Evolutionary conservation across 2,329 filamentous ascomycete species (phyloP).

Genomic region (Colletotrichum sp.): DNA sequence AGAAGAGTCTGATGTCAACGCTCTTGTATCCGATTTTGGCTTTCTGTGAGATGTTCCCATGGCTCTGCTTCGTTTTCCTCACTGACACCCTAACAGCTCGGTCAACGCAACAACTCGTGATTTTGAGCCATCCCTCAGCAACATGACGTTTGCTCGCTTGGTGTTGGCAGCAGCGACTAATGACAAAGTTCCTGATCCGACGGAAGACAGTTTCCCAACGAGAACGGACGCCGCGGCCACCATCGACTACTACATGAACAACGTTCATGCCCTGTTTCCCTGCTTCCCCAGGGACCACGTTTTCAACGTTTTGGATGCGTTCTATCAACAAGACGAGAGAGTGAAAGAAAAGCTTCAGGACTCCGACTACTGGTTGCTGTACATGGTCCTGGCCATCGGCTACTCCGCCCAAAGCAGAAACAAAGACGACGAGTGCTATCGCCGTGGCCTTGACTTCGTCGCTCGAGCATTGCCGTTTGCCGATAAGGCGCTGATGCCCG

Average conservation of each 20-base stretch:
- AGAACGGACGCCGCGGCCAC: slow-evolving; percentile 71
- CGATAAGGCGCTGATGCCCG: slow-evolving; percentile 83
- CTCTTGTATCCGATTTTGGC: slow-evolving; percentile 91
- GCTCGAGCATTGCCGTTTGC: slow-evolving; percentile 75
- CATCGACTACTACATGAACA: slow-evolving; percentile 84
- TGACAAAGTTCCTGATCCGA: slow-evolving; percentile 69
- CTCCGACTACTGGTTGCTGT: slow-evolving; percentile 84
- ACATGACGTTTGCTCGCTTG: slow-evolving; percentile 91
- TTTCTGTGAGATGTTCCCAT: slow-evolving; percentile 66
- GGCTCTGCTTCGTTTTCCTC: neutral
- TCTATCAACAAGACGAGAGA: slow-evolving; percentile 75
- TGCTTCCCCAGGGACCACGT: slow-evolving; percentile 83
- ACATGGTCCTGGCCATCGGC: slow-evolving; percentile 87
- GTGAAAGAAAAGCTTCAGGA: slow-evolving; percentile 54
- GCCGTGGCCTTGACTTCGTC: slow-evolving; percentile 60
- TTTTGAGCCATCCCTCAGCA: slow-evolving; percentile 85
- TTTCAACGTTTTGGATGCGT: slow-evolving; percentile 77
- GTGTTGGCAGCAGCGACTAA: slow-evolving; percentile 84
- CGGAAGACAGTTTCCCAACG: slow-evolving; percentile 70
- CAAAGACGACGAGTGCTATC: slow-evolving; percentile 68
- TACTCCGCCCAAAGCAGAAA: slow-evolving; percentile 75
- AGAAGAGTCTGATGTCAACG: slow-evolving; percentile 88
- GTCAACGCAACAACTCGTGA: slow-evolving; percentile 95
- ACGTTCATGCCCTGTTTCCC: slow-evolving; percentile 80
- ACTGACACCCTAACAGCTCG: slow-evolving; percentile 58